Conservation (phyloP, 2,329 filamentous ascomycete species). For the Fusarium praegraminearum region DNA sequence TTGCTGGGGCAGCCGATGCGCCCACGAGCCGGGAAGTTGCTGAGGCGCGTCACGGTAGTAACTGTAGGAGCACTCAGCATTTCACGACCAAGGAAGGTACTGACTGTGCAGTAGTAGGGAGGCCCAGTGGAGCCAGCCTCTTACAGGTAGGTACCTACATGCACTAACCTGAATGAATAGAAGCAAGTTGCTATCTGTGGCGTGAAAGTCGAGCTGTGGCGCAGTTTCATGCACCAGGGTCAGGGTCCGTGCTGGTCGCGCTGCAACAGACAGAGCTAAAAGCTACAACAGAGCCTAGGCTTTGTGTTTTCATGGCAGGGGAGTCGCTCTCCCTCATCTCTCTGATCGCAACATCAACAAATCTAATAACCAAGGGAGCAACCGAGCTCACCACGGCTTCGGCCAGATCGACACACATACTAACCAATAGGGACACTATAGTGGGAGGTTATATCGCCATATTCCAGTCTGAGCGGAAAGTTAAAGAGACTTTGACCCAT, state of each 20-base stretch:
- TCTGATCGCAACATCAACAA: conserved; percentile 51
- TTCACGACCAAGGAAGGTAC: conserved; percentile 28
- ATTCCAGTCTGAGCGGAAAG: not conserved
- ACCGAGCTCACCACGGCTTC: conserved; percentile 49
- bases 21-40: conserved; percentile 40
- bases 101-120: not conserved
- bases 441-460: not conserved
- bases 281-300: conserved; percentile 20
- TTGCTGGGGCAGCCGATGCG: conserved; percentile 40
- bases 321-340: conserved; percentile 34
- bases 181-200: conserved; percentile 25
- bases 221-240: conserved; percentile 4
- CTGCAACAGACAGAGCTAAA: conserved; percentile 40
- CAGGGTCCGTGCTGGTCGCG: conserved; percentile 39
- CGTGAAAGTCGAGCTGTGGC: conserved; percentile 24
- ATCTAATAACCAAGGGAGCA: conserved; percentile 46
- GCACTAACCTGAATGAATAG: not conserved
- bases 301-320: conserved; percentile 42
- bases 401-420: conserved; percentile 48
- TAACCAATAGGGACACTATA: conserved; percentile 46
- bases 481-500: not conserved
- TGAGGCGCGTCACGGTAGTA: conserved; percentile 45
- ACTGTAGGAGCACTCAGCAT: conserved; percentile 30
- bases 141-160: not conserved
- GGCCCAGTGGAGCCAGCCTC: conserved; percentile 14